Conservation (phyloP, 225 moss, liverwort and hornwort species). For the Sphagnum tenellum region DNA sequence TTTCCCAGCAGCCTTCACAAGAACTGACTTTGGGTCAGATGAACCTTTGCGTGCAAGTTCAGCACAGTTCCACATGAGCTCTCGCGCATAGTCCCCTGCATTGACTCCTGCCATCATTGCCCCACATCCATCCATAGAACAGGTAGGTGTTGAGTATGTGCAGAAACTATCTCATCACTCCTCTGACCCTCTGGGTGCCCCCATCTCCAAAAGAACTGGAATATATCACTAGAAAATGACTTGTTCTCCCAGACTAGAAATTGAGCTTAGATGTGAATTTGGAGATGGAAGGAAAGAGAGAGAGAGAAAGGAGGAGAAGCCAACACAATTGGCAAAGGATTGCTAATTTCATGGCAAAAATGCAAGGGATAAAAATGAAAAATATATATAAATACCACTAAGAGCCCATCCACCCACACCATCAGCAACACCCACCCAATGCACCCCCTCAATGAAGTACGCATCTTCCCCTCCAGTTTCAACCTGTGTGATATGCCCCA, state of each 20-base stretch:
- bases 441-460: conserved; percentile 82
- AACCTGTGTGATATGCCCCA: conserved; percentile 20
- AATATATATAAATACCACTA: conserved; percentile 36
- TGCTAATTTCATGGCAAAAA: no score
- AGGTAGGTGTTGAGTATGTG: no score
- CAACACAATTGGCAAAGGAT: no score
- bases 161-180: no score
- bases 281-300: no score
- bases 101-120: conserved; percentile 53
- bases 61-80: conserved; percentile 96
- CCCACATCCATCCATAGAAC: no score
- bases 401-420: conserved; percentile 95
- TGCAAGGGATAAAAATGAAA: neutral
- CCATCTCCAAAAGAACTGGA: no score
- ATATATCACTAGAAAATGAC: no score
- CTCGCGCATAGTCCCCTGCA: conserved; percentile 88
- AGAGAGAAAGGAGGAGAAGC: no score
- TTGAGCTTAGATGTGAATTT: no score
- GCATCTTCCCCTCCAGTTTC: conserved; percentile 94
- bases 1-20: conserved; percentile 52
- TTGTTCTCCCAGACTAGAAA: no score
- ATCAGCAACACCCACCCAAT: conserved; percentile 97
- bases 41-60: conserved; percentile 57
- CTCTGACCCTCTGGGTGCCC: no score
- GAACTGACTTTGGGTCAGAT: conserved; percentile 65